phyloP scores from a whole-genome alignment of 2,329 filamentous ascomycete genomes.

The Ceratocystis harringtonii region DNA sequence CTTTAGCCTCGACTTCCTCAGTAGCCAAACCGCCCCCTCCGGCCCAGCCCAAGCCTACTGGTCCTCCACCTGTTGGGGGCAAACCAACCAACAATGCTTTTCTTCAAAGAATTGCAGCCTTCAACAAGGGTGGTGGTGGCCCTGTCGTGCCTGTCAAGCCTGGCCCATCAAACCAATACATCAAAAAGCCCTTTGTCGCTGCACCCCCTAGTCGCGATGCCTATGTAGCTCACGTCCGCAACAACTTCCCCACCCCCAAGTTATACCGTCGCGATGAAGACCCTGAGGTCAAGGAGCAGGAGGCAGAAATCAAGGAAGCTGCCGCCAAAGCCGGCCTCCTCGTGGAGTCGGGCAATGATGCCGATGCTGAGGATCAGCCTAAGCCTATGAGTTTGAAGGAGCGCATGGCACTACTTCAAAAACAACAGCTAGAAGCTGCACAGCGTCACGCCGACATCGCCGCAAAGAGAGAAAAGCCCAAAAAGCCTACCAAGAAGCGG shows the following conservation, averaged over 20 bases:
- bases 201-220: slow-evolving; percentile 86
- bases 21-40: slow-evolving; percentile 23
- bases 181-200: slow-evolving; percentile 95
- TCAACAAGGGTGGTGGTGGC: slow-evolving; percentile 77
- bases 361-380: slow-evolving; percentile 60
- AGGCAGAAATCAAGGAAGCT: slow-evolving; percentile 49
- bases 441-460: slow-evolving; percentile 62
- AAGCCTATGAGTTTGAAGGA: slow-evolving; percentile 92
- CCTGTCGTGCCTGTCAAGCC: slow-evolving; percentile 87
- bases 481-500: slow-evolving; percentile 52
- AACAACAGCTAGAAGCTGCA: slow-evolving; percentile 83
- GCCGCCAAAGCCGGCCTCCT: slow-evolving; percentile 52
- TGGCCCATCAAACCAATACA: slow-evolving; percentile 54
- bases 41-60: slow-evolving; percentile 31
- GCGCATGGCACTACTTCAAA: slow-evolving; percentile 82
- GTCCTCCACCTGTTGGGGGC: slow-evolving; percentile 52
- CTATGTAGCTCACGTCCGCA: slow-evolving; percentile 58
- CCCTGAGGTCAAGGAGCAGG: slow-evolving; percentile 50
- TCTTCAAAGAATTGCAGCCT: slow-evolving; percentile 89
- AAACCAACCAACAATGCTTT: slow-evolving; percentile 70
- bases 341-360: slow-evolving; percentile 34
- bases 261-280: slow-evolving; percentile 81
- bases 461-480: slow-evolving; percentile 77
- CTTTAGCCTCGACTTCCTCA: slow-evolving; percentile 26
- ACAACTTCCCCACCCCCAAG: slow-evolving; percentile 56